Conservation (phyloP, 257 asterid species). For the Gentiana dahurica region DNA sequence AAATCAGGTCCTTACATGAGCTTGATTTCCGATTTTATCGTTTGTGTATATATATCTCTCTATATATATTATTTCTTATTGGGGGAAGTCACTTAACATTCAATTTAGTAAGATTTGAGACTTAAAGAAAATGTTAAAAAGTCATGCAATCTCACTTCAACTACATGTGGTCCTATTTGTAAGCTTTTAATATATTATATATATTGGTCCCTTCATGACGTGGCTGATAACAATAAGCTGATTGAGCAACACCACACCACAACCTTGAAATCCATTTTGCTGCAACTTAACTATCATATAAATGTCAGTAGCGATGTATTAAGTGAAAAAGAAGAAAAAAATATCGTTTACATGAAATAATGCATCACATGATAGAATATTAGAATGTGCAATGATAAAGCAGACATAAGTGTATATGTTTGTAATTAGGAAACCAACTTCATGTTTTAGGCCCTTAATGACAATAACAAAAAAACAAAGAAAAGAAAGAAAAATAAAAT, state of each 20-base stretch:
- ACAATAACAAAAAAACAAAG: too few species aligned
- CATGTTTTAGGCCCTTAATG: too few species aligned
- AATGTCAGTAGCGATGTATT: too few species aligned
- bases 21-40: neutral
- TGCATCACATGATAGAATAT: too few species aligned
- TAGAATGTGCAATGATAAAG: too few species aligned
- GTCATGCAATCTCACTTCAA: slow-evolving; percentile 34
- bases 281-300: neutral
- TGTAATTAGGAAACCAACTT: too few species aligned
- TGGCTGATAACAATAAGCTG: slow-evolving; percentile 38
- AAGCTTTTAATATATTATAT: slow-evolving; percentile 49
- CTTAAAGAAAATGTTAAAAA: neutral
- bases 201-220: slow-evolving; percentile 56
- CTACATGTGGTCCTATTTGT: slow-evolving; percentile 58
- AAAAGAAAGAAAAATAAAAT: too few species aligned
- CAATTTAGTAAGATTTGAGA: neutral
- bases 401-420: too few species aligned
- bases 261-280: slow-evolving; percentile 11
- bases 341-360: too few species aligned
- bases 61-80: neutral
- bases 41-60: neutral
- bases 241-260: slow-evolving; percentile 28
- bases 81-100: neutral
- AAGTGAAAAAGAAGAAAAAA: too few species aligned
- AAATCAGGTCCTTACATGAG: too few species aligned